Base-by-base conservation (phyloP, 1,139 yeast species). In the Yamadazyma pseudoaaseri region DNA sequence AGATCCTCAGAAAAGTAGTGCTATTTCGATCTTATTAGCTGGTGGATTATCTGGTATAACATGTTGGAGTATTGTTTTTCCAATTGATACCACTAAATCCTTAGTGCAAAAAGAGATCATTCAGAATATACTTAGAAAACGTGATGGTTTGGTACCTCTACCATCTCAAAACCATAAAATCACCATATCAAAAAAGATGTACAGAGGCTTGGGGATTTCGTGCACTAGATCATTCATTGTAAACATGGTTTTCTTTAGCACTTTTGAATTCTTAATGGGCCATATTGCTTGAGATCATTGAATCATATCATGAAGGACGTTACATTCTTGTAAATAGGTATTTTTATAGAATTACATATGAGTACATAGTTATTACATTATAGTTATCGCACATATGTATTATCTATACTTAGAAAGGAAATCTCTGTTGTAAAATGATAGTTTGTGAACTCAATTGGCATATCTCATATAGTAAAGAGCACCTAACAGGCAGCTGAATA, bases 21-120 rank as follows among this genome's bases (percentile, higher is more conserved):
- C 64, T 8, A 30, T 65, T 5, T 58, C 73, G 1, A 60, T 70
- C 15, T 45, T 67, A 4, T 35, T 81, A 3, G 86, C 94, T 0
- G 96, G 95, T n/a, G 95, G 89, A 0, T 45, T 80, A 23, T 78
- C 94, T 2, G 96, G 96, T 1, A 74, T 81, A 9, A 58, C 80
- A 12, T 73, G 87, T 32, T 86, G 95, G 94, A 58, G 77, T 2
- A 54, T 78, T 2, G 79, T 86, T 2, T 86, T 83, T 60, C 96
- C 96, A 0, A 55, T 87, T 2, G 96, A 86, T 53, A 86, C 95
- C 0, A 67, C 81, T 40, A 86, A 87, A 54, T 77, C 90, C 2
- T 68, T 81, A 39, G 70, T 78, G 29, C 96, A 86, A 53, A 75
- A 83, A 38, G 94, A 86, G 47, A 70, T 82, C 7, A 84, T 86